Evolutionary conservation across 345 rosid genomes (phyloP), one percentile per base, ranked within the genome.

Genomic region (Reutealis trisperma): DNA sequence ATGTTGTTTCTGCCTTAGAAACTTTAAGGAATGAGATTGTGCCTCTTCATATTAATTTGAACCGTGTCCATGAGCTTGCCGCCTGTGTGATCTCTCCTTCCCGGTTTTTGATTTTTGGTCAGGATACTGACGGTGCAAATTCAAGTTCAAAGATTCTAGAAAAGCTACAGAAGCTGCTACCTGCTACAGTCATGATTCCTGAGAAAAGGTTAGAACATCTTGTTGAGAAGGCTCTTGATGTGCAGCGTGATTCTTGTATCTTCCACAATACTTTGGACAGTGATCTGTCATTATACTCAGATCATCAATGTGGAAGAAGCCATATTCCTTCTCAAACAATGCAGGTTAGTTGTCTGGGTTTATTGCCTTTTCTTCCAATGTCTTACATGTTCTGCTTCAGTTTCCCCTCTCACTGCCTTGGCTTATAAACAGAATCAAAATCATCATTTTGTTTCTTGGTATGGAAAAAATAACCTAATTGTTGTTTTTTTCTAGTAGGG

Each of bases 21-120:
- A 90, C 94, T n/a, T 71, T 90, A 79, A 88, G 94, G 79, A 87
- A 80, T 30, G 92, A 90, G 83, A 88, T 90, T 76, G 81, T 88
- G 12, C 89, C 92, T 75, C 89, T 90, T 63, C 61, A 79, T 67
- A 73, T 78, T 16, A 85, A 87, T 65, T 55, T 65, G 80, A 65
- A 75, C 55, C 80, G 87, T 60, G 81, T 88, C 10, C 87, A 78
- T 24, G 88, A 87, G 74, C 91, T 90, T 73, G 86, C 92, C 34
- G 79, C 78, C 0, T 82, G 71, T 75, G 71, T 88, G 61, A 55
- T 89, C 51, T 84, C 87, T 72, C 86, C 87, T 63, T 77, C 80
- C 7, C 72, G 68, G 54, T 57, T 70, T 77, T 77, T 57, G 8
- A 73, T 59, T 21, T 41, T 71, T 62, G 80, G 73, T 72, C 81